Base-by-base conservation (phyloP, 345 rosid species). In the Trapa incisa region DNA sequence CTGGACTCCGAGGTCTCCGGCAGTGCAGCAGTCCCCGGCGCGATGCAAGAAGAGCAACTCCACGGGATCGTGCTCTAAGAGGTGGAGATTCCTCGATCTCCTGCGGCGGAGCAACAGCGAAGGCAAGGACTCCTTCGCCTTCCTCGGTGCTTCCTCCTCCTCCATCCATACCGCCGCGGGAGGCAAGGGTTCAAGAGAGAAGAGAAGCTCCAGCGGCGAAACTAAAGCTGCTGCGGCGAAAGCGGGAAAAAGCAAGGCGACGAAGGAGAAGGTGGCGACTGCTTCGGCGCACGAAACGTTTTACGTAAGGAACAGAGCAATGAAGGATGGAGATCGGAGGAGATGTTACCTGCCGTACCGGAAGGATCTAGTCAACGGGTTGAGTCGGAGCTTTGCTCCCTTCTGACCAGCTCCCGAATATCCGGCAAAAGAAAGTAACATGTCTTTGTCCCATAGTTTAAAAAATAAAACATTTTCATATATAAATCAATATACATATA, bases 1-100 rank as follows among this genome's bases (percentile, higher is more conserved):
- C 17, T 89, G 98, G 98, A 70, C 76, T 1, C 93, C 93, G 42
- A 83, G 68, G 52, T 64, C 78, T 0, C 66, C 79, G 0, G 29
- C 29, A 22, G 73, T 85, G 63, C 76, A 86, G 12, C 80, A 80
- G 62, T 78, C 88, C 8, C 84, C 83, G 39, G 80, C 81, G 52
- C 72, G 80, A 12, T 83, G 91, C 70, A 76, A 83, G 73, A 92
- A 89, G 84, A 87, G 96, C 73, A 85, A 77, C 70, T 89, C 98
- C 3, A 85, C 92, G 0, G 93, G 96, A 61, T 76, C 84, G 29
- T 66, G 81, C 4, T 75, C 87, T 5, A 82, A 73, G 76, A 69
- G 85, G 65, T 88, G 93, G 96, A 66, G 89, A 17, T 60, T 88
- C 37, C 80, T 83, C 45, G 91, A 89, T 71, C 68, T 92, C 68